Conservation (phyloP, 345 rosid genomes). For the Balakata baccata region DNA sequence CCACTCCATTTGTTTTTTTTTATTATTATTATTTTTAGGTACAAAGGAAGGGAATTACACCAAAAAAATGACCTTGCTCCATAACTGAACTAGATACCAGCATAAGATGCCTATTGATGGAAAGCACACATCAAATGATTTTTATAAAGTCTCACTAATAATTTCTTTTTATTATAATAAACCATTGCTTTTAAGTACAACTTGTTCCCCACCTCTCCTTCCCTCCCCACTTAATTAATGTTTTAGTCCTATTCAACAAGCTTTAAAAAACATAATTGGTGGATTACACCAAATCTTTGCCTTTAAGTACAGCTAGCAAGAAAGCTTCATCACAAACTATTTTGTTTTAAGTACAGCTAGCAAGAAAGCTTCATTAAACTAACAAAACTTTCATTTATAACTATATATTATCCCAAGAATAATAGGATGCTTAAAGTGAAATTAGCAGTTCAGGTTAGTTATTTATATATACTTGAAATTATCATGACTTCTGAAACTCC, state of each 20-base stretch:
- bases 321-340: slow-evolving; percentile 22
- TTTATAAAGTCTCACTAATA: slow-evolving; percentile 17
- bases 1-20: slow-evolving; percentile 13
- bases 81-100: slow-evolving; percentile 10
- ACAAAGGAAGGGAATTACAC: too few species aligned
- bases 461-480: slow-evolving; percentile 5
- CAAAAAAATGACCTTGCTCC: slow-evolving; percentile 13
- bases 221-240: not conserved
- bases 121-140: slow-evolving; percentile 33
- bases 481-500: slow-evolving; percentile 16
- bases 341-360: slow-evolving; percentile 28
- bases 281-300: slow-evolving; percentile 37
- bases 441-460: too few species aligned
- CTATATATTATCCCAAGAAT: slow-evolving; percentile 12
- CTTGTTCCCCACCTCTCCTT: slow-evolving; percentile 17
- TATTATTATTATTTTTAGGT: too few species aligned
- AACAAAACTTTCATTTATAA: slow-evolving; percentile 15
- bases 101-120: slow-evolving; percentile 13
- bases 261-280: slow-evolving; percentile 13
- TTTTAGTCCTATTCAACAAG: slow-evolving; percentile 21
- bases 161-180: slow-evolving; percentile 22
- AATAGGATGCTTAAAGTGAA: slow-evolving; percentile 1
- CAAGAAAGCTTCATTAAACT: slow-evolving; percentile 22
- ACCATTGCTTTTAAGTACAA: slow-evolving; percentile 32
- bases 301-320: slow-evolving; percentile 28